Percentiles rank a stretch among this genome's conserved stretches.
Evolutionary conservation across 1,284 basidiomycete species (phyloP).

Genomic region (Cryptococcus jaspeensis): DNA sequence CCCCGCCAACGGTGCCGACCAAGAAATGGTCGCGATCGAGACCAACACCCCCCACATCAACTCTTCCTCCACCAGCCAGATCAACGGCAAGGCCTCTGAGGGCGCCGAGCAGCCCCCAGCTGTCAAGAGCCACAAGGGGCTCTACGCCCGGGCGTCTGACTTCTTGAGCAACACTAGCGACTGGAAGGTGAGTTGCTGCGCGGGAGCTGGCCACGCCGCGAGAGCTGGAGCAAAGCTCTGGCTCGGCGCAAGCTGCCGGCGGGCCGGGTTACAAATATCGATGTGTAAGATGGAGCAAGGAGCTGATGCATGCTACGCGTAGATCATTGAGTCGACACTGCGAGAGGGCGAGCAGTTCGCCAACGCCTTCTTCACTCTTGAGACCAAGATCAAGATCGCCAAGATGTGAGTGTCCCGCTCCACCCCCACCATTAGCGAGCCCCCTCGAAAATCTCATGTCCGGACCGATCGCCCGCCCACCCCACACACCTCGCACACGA

Average conservation of each 20-base stretch:
- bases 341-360: conserved; percentile 99
- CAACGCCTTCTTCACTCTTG: conserved; percentile 98
- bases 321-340: conserved; percentile 94
- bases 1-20: conserved; percentile 52
- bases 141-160: conserved; percentile 82
- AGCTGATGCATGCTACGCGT: neutral
- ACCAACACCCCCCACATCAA: conserved; percentile 48
- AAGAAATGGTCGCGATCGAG: conserved; percentile 68
- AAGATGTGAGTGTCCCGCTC: conserved; percentile 60
- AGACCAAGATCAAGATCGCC: conserved; percentile 99
- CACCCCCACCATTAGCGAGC: neutral
- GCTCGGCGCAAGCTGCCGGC: neutral
- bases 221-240: neutral
- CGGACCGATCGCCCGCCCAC: too few species aligned
- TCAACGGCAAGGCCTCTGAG: conserved; percentile 50
- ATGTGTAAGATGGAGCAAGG: neutral
- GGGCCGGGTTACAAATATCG: neutral
- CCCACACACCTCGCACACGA: neutral
- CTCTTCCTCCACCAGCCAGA: conserved; percentile 14
- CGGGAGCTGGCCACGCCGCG: neutral
- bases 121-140: conserved; percentile 58
- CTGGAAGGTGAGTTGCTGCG: conserved; percentile 60
- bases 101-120: conserved; percentile 30
- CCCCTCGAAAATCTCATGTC: neutral
- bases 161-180: conserved; percentile 89